phyloP scores from a whole-genome alignment of 1,284 basidiomycete genomes.

The Singerocomus inundabilis region DNA sequence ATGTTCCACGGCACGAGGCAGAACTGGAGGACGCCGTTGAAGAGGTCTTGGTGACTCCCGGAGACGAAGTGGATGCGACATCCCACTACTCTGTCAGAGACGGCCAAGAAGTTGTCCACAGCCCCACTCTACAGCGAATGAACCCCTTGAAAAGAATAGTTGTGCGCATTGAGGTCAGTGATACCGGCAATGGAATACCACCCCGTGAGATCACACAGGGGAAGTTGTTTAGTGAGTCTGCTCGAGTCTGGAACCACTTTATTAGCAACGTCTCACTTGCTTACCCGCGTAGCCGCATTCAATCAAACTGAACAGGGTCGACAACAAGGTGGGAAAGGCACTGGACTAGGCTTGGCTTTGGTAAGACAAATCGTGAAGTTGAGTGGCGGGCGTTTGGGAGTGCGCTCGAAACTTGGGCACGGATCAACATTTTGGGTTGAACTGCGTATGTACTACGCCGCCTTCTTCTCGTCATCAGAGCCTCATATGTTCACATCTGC shows the following conservation, averaged over 20 bases:
- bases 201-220: constrained; percentile 70
- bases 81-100: background rate
- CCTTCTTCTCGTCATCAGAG: constrained; percentile 14
- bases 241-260: background rate
- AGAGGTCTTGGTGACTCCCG: constrained; percentile 14
- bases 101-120: background rate
- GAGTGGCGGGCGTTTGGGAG: constrained; percentile 77
- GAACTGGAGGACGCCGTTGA: constrained; percentile 18
- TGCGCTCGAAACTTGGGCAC: constrained; percentile 56
- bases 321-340: constrained; percentile 86
- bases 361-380: constrained; percentile 90
- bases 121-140: constrained; percentile 15
- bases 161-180: constrained; percentile 77
- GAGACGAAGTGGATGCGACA: constrained; percentile 3
- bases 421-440: constrained; percentile 83
- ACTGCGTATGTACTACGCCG: constrained; percentile 47
- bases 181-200: constrained; percentile 79
- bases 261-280: background rate
- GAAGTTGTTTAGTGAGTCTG: constrained; percentile 69
- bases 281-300: constrained; percentile 53
- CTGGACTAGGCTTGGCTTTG: constrained; percentile 83
- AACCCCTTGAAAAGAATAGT: constrained; percentile 57
- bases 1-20: constrained; percentile 1
- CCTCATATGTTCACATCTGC: constrained; percentile 11
- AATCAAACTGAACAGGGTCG: constrained; percentile 81